Conservation (phyloP, 352 stramenopile species). For the Lagenidium sp. region DNA sequence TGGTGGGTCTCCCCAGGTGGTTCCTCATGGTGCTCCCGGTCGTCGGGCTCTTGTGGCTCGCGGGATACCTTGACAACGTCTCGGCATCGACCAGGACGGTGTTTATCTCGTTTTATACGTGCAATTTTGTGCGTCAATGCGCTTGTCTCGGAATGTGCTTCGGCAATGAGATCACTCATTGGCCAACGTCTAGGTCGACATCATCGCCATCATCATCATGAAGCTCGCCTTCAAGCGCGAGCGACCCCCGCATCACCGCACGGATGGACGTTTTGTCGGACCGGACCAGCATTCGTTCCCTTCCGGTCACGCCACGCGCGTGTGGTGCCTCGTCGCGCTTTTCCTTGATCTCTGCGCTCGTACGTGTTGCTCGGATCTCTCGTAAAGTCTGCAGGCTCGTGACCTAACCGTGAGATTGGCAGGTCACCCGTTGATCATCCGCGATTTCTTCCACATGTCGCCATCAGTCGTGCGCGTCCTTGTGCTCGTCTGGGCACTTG, state of each 20-base stretch:
- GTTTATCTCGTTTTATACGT: slow-evolving; percentile 32
- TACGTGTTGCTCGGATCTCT: slow-evolving; percentile 14
- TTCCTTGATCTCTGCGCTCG: slow-evolving; percentile 36
- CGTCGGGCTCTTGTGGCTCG: slow-evolving; percentile 21
- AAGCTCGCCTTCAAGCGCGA: slow-evolving; percentile 67
- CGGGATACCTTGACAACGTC: slow-evolving; percentile 18
- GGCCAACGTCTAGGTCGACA: slow-evolving; percentile 34
- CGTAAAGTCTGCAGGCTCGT: background rate
- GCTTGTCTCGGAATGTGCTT: too few species aligned
- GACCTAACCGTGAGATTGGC: too few species aligned
- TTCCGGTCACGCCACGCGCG: slow-evolving; percentile 71
- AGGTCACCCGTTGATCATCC: slow-evolving; percentile 30
- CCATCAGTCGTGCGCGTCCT: slow-evolving; percentile 29
- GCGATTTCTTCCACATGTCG: slow-evolving; percentile 43
- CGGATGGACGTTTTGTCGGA: slow-evolving; percentile 66
- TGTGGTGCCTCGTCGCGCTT: slow-evolving; percentile 60
- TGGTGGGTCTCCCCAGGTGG: slow-evolving; percentile 18
- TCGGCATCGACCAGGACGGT: slow-evolving; percentile 19
- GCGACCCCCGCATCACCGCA: slow-evolving; percentile 62
- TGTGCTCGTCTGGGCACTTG: slow-evolving; percentile 40
- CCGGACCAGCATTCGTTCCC: slow-evolving; percentile 84
- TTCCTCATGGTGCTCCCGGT: slow-evolving; percentile 46
- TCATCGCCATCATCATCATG: slow-evolving; percentile 70
- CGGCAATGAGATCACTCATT: background rate
- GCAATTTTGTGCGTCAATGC: slow-evolving; percentile 25